Evolutionary conservation across 257 asterid species (phyloP).

Genomic region (Salvia rosmarinus): DNA sequence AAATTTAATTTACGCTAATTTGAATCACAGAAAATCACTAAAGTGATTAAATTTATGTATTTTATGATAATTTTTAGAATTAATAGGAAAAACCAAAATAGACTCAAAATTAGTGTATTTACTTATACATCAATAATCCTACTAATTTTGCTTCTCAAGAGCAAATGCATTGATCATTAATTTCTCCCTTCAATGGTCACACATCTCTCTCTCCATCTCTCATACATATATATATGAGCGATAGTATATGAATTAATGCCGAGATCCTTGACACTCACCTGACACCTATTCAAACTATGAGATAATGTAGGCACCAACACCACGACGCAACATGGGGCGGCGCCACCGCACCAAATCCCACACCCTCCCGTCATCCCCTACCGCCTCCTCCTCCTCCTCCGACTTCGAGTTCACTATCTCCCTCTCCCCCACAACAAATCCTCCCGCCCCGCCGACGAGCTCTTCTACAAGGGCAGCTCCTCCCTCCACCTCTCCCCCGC

Average conservation of each 20-base stretch:
- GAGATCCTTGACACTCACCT: neutral
- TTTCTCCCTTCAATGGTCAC: neutral
- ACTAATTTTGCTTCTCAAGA: neutral
- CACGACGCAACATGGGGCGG: conserved; percentile 63
- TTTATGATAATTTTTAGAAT: no score
- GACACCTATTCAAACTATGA: conserved; percentile 8
- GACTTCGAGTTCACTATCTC: conserved; percentile 84
- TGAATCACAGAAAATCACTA: no score
- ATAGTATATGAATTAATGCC: neutral
- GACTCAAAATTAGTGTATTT: no score
- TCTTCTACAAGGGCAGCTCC: conserved; percentile 82
- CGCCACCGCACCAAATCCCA: conserved; percentile 59
- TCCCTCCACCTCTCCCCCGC: conserved; percentile 83
- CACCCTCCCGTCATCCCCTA: conserved; percentile 91
- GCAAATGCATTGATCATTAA: neutral
- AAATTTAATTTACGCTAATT: no score
- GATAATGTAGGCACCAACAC: conserved; percentile 32
- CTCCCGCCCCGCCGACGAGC: conserved; percentile 85
- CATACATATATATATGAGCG: neutral
- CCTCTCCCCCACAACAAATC: conserved; percentile 69
- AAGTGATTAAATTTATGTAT: no score
- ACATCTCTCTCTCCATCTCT: neutral
- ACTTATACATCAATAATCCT: no score
- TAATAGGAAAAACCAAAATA: no score
- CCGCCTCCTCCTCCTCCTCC: conserved; percentile 79